Base-by-base conservation (phyloP, 345 rosid species). In the Populus ilicifolia region DNA sequence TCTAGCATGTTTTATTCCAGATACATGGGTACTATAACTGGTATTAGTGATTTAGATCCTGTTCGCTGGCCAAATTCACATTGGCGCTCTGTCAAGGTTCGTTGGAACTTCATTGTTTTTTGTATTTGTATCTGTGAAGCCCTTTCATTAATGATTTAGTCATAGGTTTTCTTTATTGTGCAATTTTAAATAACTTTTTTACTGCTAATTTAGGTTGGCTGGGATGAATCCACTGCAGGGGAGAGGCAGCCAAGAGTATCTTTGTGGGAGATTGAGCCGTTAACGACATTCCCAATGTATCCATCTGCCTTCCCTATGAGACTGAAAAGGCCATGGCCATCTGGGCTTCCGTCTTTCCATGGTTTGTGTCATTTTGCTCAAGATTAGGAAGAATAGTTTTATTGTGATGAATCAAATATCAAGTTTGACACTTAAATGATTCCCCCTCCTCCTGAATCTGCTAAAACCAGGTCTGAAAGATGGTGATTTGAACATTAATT, bases 31-130 rank as follows among this genome's bases (percentile, higher is more conserved):
- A 91, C 91, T 8, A 89, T 91, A 75, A 91, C 93, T 35, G 93
- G 95, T 76, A 91, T 89, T 48, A 81, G 93, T 75, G 95, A 91
- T 75, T 72, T 91, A 41, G 94, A 89, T 82, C 84, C 89, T 78
- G 86, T 72, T 77, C 89, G 94, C 72, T 90, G 94, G 94, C 87
- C 89, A 70, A 88, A 91, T 80, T 91, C 95, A 4, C 85, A 89
- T 79, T 91, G 95, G 95, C 93, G 95, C 73, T 88, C 64, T 9
- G 64, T 59, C 14, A 59, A 59, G 64, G 64, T 59, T 59, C 9
- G 63, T n/a, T 9, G 63, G 63, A 59, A n/a, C 29, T 59, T n/a
- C 14, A 1, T 56, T n/a, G 59, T 59, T n/a, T 59, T 59, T 59
- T 59, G 13, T 23, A 59, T 16, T 59, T n/a, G 5, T 10, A n/a